Percentiles rank a stretch among this genome's conserved stretches.
Evolutionary conservation across 306 rosid species (phyloP).

Genomic region (Purshia tridentata): DNA sequence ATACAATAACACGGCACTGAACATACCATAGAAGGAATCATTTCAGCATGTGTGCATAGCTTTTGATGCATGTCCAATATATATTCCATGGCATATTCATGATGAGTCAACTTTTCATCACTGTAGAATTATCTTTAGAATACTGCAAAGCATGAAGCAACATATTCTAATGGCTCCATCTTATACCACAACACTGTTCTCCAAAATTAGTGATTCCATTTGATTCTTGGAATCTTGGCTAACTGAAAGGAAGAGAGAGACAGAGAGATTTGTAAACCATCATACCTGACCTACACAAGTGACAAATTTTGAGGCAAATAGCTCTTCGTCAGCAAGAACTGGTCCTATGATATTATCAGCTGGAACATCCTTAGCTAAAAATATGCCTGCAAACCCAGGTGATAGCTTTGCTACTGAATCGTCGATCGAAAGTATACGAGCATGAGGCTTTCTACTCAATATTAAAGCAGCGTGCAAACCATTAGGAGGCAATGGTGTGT

Average conservation of each 20-base stretch:
- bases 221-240: no score
- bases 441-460: conserved; percentile 89
- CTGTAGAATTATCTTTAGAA: not conserved
- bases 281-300: conserved; percentile 96
- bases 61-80: not conserved
- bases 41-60: not conserved
- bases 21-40: not conserved
- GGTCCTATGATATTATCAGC: conserved; percentile 72
- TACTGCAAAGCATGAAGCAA: not conserved
- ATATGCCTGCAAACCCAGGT: conserved; percentile 75
- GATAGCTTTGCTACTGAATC: conserved; percentile 62
- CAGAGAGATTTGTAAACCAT: conserved; percentile 28
- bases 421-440: conserved; percentile 67
- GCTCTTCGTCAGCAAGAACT: conserved; percentile 71
- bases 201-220: not conserved
- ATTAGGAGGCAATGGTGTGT: conserved; percentile 59
- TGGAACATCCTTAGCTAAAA: conserved; percentile 68
- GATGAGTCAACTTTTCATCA: not conserved
- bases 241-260: not conserved
- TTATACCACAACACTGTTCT: not conserved
- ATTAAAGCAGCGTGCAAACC: conserved; percentile 87
- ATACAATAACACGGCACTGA: conserved; percentile 7
- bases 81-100: not conserved
- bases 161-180: not conserved
- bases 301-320: conserved; percentile 71